Conservation (phyloP, 352 stramenopile genomes). For the Pythium sp. region DNA sequence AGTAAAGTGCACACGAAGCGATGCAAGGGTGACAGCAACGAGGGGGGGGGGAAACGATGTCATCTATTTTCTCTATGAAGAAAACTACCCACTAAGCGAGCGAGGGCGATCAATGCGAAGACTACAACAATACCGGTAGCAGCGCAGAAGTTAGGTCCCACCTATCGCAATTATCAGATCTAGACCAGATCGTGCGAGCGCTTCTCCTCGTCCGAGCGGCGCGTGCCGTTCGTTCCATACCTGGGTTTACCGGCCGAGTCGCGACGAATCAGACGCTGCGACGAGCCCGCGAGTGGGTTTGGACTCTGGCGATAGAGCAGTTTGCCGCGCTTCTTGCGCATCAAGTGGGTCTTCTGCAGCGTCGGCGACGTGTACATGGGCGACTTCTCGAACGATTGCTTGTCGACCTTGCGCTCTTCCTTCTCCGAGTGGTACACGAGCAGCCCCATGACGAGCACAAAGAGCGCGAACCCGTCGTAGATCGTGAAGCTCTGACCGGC, state of each 20-base stretch:
- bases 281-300: slow-evolving; percentile 57
- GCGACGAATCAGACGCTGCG: slow-evolving; percentile 58
- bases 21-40: background rate
- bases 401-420: slow-evolving; percentile 61
- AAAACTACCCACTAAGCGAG: background rate
- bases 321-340: slow-evolving; percentile 76
- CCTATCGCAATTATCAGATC: background rate
- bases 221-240: slow-evolving; percentile 49
- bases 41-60: background rate
- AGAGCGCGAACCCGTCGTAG: slow-evolving; percentile 87
- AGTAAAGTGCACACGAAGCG: background rate
- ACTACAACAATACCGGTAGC: background rate
- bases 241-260: slow-evolving; percentile 38
- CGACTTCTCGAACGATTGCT: slow-evolving; percentile 73
- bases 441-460: slow-evolving; percentile 82
- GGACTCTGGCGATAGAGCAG: slow-evolving; percentile 84
- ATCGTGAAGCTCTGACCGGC: slow-evolving; percentile 79
- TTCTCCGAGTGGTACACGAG: slow-evolving; percentile 89
- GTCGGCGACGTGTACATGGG: slow-evolving; percentile 85
- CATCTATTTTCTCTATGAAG: slow-evolving; percentile 4
- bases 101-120: background rate
- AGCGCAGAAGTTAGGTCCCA: background rate
- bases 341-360: slow-evolving; percentile 81
- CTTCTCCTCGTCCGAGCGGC: slow-evolving; percentile 11
- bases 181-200: slow-evolving; percentile 13